Base-by-base conservation (phyloP, 2,329 filamentous ascomycete genomes). In the Alternaria gaisen region DNA sequence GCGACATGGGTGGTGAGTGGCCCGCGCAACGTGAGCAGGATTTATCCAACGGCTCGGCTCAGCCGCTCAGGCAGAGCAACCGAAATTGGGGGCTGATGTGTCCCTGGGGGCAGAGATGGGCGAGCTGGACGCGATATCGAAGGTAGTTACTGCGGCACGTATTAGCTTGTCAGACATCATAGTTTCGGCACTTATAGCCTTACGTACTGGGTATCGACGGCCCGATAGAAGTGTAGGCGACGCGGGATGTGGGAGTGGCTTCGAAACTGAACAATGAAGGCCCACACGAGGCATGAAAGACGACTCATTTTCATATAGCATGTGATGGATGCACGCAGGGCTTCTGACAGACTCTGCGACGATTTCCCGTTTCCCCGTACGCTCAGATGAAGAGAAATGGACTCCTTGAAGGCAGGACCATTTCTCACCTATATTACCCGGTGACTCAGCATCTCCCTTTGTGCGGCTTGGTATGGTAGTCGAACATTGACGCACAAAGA, bases 1-100 rank as follows among this genome's bases (percentile, higher is more conserved):
- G 14, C 11, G 38, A 43, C 43, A 32, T 32, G 36, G 28, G 34
- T 38, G n/a, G 20, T 30, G 46, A 22, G 32, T 40, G 12, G 42
- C 30, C 46, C 18, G 44, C 47, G 44, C 40, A 24, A 34, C 22
- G 20, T 22, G 44, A 36, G n/a, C 12, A 56, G 44, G 48, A 53
- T 44, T 56, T 38, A 30, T 59, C 47, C 56, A 48, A 34, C 36
- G 43, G 56, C 51, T 36, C 36, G 52, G 56, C 52, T 48, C 43
- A 30, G 57, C 22, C 36, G 36, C 36, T 20, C 36, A 20, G n/a
- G 36, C 36, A 16, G 41, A 42, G 44, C 40, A 60, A 60, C 53
- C 57, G 57, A 60, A 18, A 60, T 60, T 43, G 28, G 40, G 26
- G 14, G 51, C 26, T 22, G 26, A 42, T 53, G 51, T 42, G 51